Percentiles rank a stretch among this genome's conserved stretches.
These are phyloP conservation scores for Tardiomyces depauwii DNA, from an alignment of 1,139 yeast species.

Conservation along the genomic window DNA sequence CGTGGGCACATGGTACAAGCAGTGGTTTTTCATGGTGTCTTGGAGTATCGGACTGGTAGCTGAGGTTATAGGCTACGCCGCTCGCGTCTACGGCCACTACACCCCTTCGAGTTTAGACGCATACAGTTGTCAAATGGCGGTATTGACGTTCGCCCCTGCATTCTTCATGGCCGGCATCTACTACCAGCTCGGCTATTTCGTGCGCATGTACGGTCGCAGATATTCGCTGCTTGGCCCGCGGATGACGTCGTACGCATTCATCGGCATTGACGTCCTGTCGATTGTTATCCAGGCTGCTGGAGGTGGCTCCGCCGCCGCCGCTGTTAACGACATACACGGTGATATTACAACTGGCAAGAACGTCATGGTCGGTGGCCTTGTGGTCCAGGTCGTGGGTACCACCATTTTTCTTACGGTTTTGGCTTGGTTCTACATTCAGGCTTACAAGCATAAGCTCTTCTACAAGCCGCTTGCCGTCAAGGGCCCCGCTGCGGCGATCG, in stretches of 20 bases:
- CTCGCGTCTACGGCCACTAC: slow-evolving; percentile 40
- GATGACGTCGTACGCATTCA: slow-evolving; percentile 62
- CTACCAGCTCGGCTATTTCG: slow-evolving; percentile 61
- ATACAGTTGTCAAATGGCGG: slow-evolving; percentile 55
- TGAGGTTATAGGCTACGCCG: slow-evolving; percentile 64
- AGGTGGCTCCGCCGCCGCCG: slow-evolving; percentile 63
- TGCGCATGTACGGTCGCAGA: slow-evolving; percentile 55
- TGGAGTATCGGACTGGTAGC: slow-evolving; percentile 50
- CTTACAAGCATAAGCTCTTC: slow-evolving; percentile 27
- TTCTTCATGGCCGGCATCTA: slow-evolving; percentile 85
- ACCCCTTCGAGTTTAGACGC: slow-evolving; percentile 30
- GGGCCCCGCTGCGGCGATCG: neutral
- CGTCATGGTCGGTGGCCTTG: slow-evolving; percentile 75
- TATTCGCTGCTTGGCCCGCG: slow-evolving; percentile 60
- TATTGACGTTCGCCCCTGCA: slow-evolving; percentile 76
- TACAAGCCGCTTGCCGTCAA: neutral
- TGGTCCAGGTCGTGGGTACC: slow-evolving; percentile 70
- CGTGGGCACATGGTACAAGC: slow-evolving; percentile 38
- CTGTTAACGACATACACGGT: slow-evolving; percentile 27
- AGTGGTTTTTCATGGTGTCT: slow-evolving; percentile 65
- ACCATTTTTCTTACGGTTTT: slow-evolving; percentile 47
- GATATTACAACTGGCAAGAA: slow-evolving; percentile 47
- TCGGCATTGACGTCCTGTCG: slow-evolving; percentile 55
- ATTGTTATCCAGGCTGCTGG: slow-evolving; percentile 73
- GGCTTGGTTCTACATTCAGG: slow-evolving; percentile 39